Percentiles rank a stretch among this genome's conserved stretches.
These are phyloP conservation scores for Lepraria neglecta DNA, from an alignment of 495 filamentous ascomycete species.

Conservation along the genomic window DNA sequence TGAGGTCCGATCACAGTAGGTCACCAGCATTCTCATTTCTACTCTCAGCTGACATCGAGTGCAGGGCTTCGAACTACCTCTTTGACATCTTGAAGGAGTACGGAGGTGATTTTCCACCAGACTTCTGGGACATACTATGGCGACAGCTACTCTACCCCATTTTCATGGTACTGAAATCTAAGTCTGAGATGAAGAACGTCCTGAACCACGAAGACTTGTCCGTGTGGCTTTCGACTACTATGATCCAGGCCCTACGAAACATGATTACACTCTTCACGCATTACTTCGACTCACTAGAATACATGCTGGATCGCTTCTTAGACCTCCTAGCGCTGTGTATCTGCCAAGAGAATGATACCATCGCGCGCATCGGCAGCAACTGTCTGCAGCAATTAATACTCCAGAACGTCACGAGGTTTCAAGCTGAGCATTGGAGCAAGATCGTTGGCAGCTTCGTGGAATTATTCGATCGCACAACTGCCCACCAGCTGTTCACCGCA, in stretches of 20 bases:
- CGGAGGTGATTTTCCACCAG: slow-evolving; percentile 82
- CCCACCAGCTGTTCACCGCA: slow-evolving; percentile 87
- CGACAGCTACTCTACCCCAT: slow-evolving; percentile 93
- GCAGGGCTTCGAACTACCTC: slow-evolving; percentile 84
- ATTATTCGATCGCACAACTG: slow-evolving; percentile 89
- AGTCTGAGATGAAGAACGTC: slow-evolving; percentile 90
- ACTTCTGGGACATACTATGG: slow-evolving; percentile 99
- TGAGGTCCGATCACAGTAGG: slow-evolving; percentile 75
- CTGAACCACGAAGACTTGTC: slow-evolving; percentile 91
- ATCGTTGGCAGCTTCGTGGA: slow-evolving; percentile 94
- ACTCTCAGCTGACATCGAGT: not conserved
- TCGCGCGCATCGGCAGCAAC: slow-evolving; percentile 95
- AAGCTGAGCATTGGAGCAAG: slow-evolving; percentile 79
- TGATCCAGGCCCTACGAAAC: slow-evolving; percentile 96
- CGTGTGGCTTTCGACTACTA: slow-evolving; percentile 98
- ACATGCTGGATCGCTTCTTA: slow-evolving; percentile 93
- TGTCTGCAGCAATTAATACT: slow-evolving; percentile 93
- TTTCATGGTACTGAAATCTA: slow-evolving; percentile 94
- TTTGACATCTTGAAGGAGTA: slow-evolving; percentile 88
- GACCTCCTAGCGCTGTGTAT: slow-evolving; percentile 93
- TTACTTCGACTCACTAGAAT: slow-evolving; percentile 90
- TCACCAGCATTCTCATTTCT: not conserved
- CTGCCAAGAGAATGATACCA: slow-evolving; percentile 98
- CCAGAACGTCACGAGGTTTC: slow-evolving; percentile 90
- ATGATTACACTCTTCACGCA: slow-evolving; percentile 99